phyloP scores from a whole-genome alignment of 2,329 filamentous ascomycete species.

The Bimuria novae-zelandiae region DNA sequence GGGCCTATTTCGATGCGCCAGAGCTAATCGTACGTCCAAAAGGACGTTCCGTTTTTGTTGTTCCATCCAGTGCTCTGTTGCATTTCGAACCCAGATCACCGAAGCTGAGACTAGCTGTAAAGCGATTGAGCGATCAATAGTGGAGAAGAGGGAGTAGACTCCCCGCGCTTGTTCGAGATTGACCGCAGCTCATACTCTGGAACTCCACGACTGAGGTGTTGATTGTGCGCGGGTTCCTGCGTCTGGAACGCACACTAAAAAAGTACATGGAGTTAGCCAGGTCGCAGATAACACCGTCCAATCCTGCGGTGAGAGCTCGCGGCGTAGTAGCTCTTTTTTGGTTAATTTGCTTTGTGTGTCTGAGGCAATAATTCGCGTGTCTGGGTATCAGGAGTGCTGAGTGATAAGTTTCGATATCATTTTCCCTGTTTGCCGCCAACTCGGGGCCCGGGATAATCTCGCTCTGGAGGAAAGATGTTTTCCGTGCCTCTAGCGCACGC shows the following conservation, averaged over 20 bases:
- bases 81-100: not conserved
- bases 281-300: not conserved
- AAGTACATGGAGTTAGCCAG: not conserved
- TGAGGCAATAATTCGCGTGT: not conserved
- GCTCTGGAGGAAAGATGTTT: slow-evolving; percentile 15
- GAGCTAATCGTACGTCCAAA: not conserved
- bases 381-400: not conserved
- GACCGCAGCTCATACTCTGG: not conserved
- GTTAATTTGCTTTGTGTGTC: not conserved
- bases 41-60: no score
- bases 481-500: slow-evolving; percentile 22
- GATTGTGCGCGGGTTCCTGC: slow-evolving; percentile 22
- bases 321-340: not conserved
- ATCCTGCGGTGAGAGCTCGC: not conserved
- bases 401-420: slow-evolving; percentile 4
- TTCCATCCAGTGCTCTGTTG: no score
- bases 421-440: not conserved
- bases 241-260: slow-evolving; percentile 12
- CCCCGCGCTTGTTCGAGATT: not conserved
- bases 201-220: slow-evolving; percentile 1
- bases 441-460: slow-evolving; percentile 20
- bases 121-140: not conserved
- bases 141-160: not conserved
- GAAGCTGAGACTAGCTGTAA: not conserved
- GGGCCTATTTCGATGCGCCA: not conserved